A percentile compares a stretch with the other conserved stretches of the same genome.
Evolutionary conservation across 305 asterid species (phyloP).

Genomic region (Solanum aculeatissimum): DNA sequence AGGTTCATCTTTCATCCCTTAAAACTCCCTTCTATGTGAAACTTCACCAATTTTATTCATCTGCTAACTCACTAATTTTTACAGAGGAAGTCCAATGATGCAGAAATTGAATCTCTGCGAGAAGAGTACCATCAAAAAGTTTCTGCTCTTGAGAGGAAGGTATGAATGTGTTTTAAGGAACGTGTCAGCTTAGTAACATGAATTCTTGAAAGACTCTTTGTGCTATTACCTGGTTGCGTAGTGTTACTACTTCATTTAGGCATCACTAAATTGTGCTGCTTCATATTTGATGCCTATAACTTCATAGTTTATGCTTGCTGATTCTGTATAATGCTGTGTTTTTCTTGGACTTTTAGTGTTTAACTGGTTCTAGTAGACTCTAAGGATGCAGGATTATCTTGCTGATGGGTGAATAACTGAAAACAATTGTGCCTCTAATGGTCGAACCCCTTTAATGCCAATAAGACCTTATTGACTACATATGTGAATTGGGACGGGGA

Average conservation of each 20-base stretch:
- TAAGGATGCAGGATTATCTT: not conserved
- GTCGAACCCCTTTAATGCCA: not conserved
- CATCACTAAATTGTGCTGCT: not conserved
- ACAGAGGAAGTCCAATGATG: slow-evolving; percentile 70
- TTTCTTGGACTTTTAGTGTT: not conserved
- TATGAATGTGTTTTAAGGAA: slow-evolving; percentile 7
- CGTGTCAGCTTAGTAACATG: not conserved
- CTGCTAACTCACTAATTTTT: slow-evolving; percentile 5
- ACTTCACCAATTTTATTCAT: not conserved
- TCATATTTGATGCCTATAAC: not conserved
- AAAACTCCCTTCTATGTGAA: not conserved
- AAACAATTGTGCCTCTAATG: not conserved
- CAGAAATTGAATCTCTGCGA: slow-evolving; percentile 70
- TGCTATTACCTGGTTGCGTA: not conserved
- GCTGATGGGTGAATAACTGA: not conserved
- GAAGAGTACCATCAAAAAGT: slow-evolving; percentile 90
- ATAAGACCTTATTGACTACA: not conserved
- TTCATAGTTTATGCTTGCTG: not conserved
- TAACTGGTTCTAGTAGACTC: not conserved
- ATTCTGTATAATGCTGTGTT: not conserved
- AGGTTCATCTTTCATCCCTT: not conserved
- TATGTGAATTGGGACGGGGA: not conserved
- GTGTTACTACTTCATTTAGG: not conserved
- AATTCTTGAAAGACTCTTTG: not conserved
- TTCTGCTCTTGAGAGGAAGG: slow-evolving; percentile 86